Conservation (phyloP, 164 flowering plant genomes). For the Akebia trifoliata region DNA sequence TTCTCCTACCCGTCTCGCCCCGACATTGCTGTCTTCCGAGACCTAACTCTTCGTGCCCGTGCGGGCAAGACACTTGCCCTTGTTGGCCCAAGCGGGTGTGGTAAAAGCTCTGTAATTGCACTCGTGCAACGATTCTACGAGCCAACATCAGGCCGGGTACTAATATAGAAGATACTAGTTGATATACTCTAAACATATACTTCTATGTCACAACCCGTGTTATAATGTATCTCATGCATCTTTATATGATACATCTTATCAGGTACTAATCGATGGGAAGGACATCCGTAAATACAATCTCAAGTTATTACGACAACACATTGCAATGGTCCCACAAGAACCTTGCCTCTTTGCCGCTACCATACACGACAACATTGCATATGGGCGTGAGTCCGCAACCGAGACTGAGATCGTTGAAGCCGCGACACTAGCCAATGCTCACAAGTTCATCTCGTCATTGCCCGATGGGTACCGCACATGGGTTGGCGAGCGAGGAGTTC, state of each 20-base stretch:
- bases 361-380: constrained; percentile 81
- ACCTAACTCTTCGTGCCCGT: constrained; percentile 74
- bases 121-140: constrained; percentile 83
- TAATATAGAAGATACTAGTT: too few species aligned
- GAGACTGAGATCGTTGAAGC: constrained; percentile 88
- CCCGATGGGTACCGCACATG: constrained; percentile 89
- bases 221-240: too few species aligned
- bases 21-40: constrained; percentile 67
- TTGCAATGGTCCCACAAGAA: constrained; percentile 86
- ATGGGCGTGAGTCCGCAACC: constrained; percentile 75
- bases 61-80: constrained; percentile 93
- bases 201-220: too few species aligned
- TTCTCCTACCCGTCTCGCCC: constrained; percentile 90
- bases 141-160: constrained; percentile 80
- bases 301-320: constrained; percentile 62
- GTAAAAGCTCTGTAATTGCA: constrained; percentile 85
- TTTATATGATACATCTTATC: constrained; percentile 73
- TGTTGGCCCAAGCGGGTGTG: constrained; percentile 96
- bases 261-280: constrained; percentile 79
- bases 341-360: constrained; percentile 82
- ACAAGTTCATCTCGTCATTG: constrained; percentile 75
- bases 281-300: constrained; percentile 86
- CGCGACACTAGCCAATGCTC: constrained; percentile 78
- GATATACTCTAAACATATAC: too few species aligned
- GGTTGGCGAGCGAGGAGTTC: constrained; percentile 94